phyloP scores from a whole-genome alignment of 1,284 basidiomycete genomes.

The Boletellus deceptivus region DNA sequence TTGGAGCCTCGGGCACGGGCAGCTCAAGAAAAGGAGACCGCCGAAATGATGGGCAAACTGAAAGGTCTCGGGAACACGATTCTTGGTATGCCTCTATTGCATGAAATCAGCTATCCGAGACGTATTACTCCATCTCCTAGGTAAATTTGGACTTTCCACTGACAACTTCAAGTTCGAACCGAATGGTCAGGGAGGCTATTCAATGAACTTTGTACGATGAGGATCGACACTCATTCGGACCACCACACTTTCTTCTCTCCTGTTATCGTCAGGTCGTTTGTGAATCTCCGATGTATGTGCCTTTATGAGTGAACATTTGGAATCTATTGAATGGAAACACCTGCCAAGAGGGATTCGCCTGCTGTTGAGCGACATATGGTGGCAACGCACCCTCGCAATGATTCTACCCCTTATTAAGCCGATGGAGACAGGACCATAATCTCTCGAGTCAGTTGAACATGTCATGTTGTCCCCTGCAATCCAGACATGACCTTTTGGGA shows the following conservation, averaged over 20 bases:
- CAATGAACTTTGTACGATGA: slow-evolving; percentile 77
- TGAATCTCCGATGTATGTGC: slow-evolving; percentile 38
- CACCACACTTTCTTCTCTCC: too few species aligned
- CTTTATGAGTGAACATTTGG: slow-evolving; percentile 50
- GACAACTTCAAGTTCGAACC: slow-evolving; percentile 95
- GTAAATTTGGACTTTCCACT: slow-evolving; percentile 84
- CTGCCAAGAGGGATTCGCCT: slow-evolving; percentile 33
- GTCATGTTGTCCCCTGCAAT: slow-evolving; percentile 87
- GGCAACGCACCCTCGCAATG: slow-evolving; percentile 63
- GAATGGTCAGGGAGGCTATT: slow-evolving; percentile 91
- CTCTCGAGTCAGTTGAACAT: slow-evolving; percentile 83
- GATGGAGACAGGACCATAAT: slow-evolving; percentile 90
- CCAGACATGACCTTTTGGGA: slow-evolving; percentile 91
- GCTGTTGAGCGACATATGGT: not conserved
- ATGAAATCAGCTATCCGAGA: not conserved
- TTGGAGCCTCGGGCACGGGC: slow-evolving; percentile 69
- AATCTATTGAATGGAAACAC: slow-evolving; percentile 50
- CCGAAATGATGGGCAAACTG: slow-evolving; percentile 90
- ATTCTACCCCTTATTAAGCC: slow-evolving; percentile 79
- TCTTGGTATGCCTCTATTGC: slow-evolving; percentile 58
- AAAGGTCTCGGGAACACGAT: slow-evolving; percentile 92
- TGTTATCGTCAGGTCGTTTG: slow-evolving; percentile 1
- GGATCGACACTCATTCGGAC: not conserved
- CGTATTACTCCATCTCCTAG: slow-evolving; percentile 36
- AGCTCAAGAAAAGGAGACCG: slow-evolving; percentile 85